Evolutionary conservation across 2,329 filamentous ascomycete genomes (phyloP).

Genomic region (Epichloe bromicola): DNA sequence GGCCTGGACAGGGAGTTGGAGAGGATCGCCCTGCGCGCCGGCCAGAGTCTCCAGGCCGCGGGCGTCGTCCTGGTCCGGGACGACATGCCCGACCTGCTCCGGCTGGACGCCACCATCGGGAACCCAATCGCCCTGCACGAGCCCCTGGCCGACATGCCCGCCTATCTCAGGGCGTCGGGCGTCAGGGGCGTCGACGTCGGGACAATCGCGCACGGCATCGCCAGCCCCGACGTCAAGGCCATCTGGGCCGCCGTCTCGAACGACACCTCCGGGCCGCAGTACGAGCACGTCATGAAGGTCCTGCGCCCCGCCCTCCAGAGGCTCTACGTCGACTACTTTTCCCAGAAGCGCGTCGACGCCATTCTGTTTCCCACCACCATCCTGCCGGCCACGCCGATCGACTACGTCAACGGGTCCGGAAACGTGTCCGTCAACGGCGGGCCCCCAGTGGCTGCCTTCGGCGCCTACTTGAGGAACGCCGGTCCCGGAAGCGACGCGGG

Average conservation of each 20-base stretch:
- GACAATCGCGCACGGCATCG: slow-evolving; percentile 5
- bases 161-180: slow-evolving; percentile 5
- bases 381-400: slow-evolving; percentile 8
- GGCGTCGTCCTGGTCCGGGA: slow-evolving; percentile 7
- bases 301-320: slow-evolving; percentile 8
- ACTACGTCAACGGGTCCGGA: slow-evolving; percentile 6
- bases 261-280: slow-evolving; percentile 1
- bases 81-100: slow-evolving; percentile 8
- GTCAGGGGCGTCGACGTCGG: background rate
- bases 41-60: slow-evolving; percentile 3
- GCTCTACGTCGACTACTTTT: slow-evolving; percentile 8
- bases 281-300: slow-evolving; percentile 6
- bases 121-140: slow-evolving; percentile 6
- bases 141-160: slow-evolving; percentile 4
- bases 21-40: slow-evolving; percentile 1
- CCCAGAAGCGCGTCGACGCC: slow-evolving; percentile 3
- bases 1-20: slow-evolving; percentile 7
- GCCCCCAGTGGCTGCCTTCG: slow-evolving; percentile 7
- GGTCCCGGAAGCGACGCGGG: slow-evolving; percentile 9
- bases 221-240: slow-evolving; percentile 1
- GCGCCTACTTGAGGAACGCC: slow-evolving; percentile 5
- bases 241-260: background rate
- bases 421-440: slow-evolving; percentile 9
- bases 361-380: slow-evolving; percentile 9
- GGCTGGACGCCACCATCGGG: slow-evolving; percentile 4